Evolutionary conservation across 2,329 filamentous ascomycete species (phyloP), one percentile per base, ranked within the genome.

Genomic region (Hypoxylon sp.): DNA sequence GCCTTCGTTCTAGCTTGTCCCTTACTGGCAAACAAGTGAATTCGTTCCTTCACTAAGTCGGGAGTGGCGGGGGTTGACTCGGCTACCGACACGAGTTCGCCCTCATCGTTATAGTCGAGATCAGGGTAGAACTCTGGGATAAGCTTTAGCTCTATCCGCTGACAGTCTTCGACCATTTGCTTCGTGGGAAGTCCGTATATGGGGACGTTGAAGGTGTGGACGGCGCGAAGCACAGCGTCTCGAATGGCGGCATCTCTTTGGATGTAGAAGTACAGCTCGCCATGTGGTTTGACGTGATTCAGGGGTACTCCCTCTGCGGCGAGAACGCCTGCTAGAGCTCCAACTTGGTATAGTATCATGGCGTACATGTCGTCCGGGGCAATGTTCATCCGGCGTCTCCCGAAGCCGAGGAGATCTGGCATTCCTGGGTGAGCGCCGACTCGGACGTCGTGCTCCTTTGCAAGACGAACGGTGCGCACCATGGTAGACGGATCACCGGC

Each of bases 341-440:
- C 89, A 35, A 91, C 84, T 74, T 91, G 89, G 76, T 91, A 91
- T 32, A 88, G 77, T 0, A 86, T 82, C 68, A 86, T 84, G 6
- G 87, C 86, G 1, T 85, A 86, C 67, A 88, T 79, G 71, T 90
- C 88, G 17, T 86, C 85, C 0, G 86, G 82, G 0, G 82, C 79
- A 72, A 91, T 82, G 48, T 87, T 85, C 76, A 91, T 90, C 68
- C 88, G 85, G 17, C 89, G 83, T 1, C 89, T 81, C 2, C 89
- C 89, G 72, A 91, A 91, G 7, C 89, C 89, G 78, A 88, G 84
- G 21, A 90, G 82, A 74, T 91, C 89, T n/a, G 87, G 88, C 0
- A 91, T 80, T 1, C 88, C 88, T 0, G 89, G 89, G 71, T 92
- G 89, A 0, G 89, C 89, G 6, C 89, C 89, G 5, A 87, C 79